Percentiles rank a stretch among this genome's conserved stretches.
Conservation (phyloP, 257 asterid genomes). For the Orobanche coerulescens region DNA sequence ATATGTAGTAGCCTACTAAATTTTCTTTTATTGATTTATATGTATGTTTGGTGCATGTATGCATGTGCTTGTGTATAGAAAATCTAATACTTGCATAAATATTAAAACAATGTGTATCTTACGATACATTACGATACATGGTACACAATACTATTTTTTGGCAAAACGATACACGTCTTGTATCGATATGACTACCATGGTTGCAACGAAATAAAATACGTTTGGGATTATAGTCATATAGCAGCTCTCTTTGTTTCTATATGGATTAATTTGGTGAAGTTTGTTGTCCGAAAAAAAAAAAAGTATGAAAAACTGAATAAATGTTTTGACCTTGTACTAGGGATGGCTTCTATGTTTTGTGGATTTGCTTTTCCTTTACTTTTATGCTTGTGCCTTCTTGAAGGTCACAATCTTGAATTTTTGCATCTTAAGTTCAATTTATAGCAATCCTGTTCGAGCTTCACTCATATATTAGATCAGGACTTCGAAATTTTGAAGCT, state of each 20-base stretch:
- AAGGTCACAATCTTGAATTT: conserved; percentile 3
- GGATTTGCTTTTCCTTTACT: background rate
- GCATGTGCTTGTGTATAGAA: too few species aligned
- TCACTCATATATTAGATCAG: background rate
- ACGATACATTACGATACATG: too few species aligned
- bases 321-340: background rate
- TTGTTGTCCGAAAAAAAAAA: background rate
- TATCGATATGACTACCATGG: too few species aligned
- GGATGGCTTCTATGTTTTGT: background rate
- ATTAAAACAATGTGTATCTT: too few species aligned
- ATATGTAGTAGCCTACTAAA: too few species aligned
- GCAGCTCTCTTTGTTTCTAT: background rate
- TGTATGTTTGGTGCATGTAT: too few species aligned
- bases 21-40: too few species aligned
- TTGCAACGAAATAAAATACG: too few species aligned
- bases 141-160: too few species aligned
- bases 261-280: background rate
- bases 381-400: conserved; percentile 13
- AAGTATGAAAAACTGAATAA: background rate
- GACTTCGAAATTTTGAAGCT: background rate
- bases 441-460: background rate
- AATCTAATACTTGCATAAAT: too few species aligned
- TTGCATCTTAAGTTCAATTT: conserved; percentile 6
- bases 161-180: too few species aligned
- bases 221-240: background rate